Evolutionary conservation across 331 rosid species (phyloP).

Genomic region (Phaseolus coccineus): DNA sequence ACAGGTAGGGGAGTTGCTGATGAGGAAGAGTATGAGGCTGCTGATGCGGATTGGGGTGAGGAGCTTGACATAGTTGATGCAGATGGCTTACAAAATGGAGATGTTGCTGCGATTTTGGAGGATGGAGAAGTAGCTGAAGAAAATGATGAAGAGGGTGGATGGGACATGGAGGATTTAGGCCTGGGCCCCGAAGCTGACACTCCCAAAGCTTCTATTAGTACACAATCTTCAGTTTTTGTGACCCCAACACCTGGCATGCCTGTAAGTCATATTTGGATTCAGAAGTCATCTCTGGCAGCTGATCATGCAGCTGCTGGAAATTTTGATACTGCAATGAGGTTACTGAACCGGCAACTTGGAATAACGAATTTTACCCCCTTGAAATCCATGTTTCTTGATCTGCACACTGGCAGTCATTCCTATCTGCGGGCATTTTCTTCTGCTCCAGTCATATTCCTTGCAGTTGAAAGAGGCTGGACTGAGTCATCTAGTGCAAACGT

Average conservation of each 20-base stretch:
- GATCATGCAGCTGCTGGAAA: constrained; percentile 99
- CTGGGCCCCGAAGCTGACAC: constrained; percentile 86
- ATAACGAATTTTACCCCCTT: constrained; percentile 80
- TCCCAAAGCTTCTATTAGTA: constrained; percentile 64
- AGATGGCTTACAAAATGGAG: constrained; percentile 78
- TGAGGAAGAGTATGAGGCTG: constrained; percentile 79
- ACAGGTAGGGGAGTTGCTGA: constrained; percentile 58
- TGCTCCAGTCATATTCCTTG: constrained; percentile 78
- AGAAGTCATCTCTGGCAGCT: constrained; percentile 94
- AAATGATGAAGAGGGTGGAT: constrained; percentile 88
- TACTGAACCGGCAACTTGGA: constrained; percentile 93
- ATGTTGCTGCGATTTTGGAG: constrained; percentile 59
- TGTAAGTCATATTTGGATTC: constrained; percentile 91
- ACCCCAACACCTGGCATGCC: constrained; percentile 97
- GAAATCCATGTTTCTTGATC: constrained; percentile 81
- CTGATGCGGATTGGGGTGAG: constrained; percentile 85
- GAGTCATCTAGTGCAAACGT: constrained; percentile 84
- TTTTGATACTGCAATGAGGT: constrained; percentile 96
- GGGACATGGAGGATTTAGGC: constrained; percentile 97
- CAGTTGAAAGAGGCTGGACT: constrained; percentile 92
- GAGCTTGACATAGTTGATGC: constrained; percentile 78
- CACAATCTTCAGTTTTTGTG: constrained; percentile 69
- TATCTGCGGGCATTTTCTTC: constrained; percentile 81
- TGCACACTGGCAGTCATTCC: constrained; percentile 85
- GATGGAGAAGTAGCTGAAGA: constrained; percentile 83